Conservation (phyloP, 169 alveolate species). For the Plasmodium coatneyi region DNA sequence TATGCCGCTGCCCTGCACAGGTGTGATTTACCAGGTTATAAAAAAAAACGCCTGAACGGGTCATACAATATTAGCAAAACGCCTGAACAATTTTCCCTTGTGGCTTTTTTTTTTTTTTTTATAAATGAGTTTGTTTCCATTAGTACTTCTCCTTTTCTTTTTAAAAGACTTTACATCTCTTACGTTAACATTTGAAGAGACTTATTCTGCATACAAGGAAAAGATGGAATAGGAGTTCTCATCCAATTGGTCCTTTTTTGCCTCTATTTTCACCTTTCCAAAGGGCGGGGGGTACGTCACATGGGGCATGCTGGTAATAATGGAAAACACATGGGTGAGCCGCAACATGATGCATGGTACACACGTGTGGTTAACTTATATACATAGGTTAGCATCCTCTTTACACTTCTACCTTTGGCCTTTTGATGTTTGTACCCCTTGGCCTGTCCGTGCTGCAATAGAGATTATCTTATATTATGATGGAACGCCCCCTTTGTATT, state of each 20-base stretch:
- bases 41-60: background rate
- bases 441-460: background rate
- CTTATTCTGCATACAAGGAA: background rate
- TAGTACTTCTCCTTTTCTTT: background rate
- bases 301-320: background rate
- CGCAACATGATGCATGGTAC: background rate
- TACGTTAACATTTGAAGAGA: background rate
- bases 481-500: background rate
- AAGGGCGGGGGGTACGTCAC: background rate
- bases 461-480: background rate
- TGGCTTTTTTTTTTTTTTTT: background rate
- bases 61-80: background rate
- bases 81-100: background rate
- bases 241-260: background rate
- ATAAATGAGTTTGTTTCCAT: background rate
- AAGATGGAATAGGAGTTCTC: background rate
- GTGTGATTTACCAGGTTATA: background rate
- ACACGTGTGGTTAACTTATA: background rate
- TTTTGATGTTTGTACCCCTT: background rate
- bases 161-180: background rate
- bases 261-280: background rate
- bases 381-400: background rate
- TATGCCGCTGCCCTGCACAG: background rate
- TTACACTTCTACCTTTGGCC: background rate
- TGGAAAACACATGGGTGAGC: background rate